These are phyloP conservation scores for Dictyostelium brefeldianum DNA, from an alignment of 78 protist species.

Conservation along the genomic window DNA sequence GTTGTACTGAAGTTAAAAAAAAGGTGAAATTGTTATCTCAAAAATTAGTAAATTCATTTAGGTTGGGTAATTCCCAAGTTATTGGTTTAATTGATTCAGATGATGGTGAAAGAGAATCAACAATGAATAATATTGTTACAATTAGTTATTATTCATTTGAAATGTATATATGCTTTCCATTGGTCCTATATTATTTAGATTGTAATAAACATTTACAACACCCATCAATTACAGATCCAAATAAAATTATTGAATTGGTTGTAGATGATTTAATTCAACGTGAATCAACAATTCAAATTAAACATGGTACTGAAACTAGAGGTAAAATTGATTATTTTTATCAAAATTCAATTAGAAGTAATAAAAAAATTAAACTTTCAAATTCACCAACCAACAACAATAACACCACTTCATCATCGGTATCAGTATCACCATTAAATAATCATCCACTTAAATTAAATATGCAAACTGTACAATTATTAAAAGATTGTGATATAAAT, in stretches of 20 bases:
- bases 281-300: too few relatives aligned
- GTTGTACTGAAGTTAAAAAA: background rate
- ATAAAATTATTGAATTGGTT: too few relatives aligned
- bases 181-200: background rate
- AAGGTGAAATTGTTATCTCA: background rate
- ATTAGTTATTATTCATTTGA: background rate
- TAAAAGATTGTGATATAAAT: too few relatives aligned
- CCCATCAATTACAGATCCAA: too few relatives aligned
- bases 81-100: background rate
- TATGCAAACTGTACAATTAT: too few relatives aligned
- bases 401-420: background rate
- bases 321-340: too few relatives aligned
- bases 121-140: background rate
- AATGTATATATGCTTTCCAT: background rate
- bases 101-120: background rate
- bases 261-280: too few relatives aligned
- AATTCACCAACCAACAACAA: background rate
- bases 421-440: background rate
- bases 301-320: too few relatives aligned
- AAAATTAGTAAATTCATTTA: background rate
- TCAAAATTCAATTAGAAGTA: too few relatives aligned
- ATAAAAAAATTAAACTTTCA: background rate
- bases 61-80: background rate
- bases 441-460: too few relatives aligned
- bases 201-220: too few relatives aligned